phyloP scores from a whole-genome alignment of 257 asterid species.

The Cruciata laevipes region DNA sequence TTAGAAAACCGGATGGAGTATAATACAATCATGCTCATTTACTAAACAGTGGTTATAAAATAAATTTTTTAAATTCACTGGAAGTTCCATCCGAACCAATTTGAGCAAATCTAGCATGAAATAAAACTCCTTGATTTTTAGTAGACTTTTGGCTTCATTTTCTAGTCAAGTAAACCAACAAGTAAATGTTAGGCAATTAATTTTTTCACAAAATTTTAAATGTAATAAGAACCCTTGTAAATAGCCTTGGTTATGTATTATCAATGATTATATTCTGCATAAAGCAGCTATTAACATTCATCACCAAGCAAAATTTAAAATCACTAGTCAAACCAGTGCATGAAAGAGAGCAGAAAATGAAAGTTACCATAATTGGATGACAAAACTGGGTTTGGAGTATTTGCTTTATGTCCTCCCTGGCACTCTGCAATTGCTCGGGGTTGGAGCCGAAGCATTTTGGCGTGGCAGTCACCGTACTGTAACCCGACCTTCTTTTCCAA shows the following conservation, averaged over 20 bases:
- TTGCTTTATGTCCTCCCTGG: conserved; percentile 78
- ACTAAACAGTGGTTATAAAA: neutral
- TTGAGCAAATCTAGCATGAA: neutral
- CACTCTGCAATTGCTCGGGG: conserved; percentile 76
- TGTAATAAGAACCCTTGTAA: neutral
- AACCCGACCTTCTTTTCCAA: conserved; percentile 38
- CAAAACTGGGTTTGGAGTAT: conserved; percentile 58
- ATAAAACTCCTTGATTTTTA: neutral
- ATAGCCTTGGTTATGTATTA: neutral
- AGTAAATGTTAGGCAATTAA: neutral
- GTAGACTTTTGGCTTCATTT: neutral
- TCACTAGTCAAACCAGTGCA: neutral
- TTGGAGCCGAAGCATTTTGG: conserved; percentile 72
- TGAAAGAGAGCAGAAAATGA: neutral
- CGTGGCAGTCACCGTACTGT: conserved; percentile 39
- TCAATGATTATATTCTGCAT: neutral
- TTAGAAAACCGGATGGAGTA: no score
- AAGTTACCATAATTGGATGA: conserved; percentile 74
- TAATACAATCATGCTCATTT: neutral
- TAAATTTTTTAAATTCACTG: neutral
- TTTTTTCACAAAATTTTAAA: no score
- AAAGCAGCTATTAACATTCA: neutral
- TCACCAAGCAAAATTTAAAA: neutral
- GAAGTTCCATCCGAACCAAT: neutral
- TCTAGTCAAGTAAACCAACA: neutral